Conservation (phyloP, 805 yeast species). For the Komagataella populi region DNA sequence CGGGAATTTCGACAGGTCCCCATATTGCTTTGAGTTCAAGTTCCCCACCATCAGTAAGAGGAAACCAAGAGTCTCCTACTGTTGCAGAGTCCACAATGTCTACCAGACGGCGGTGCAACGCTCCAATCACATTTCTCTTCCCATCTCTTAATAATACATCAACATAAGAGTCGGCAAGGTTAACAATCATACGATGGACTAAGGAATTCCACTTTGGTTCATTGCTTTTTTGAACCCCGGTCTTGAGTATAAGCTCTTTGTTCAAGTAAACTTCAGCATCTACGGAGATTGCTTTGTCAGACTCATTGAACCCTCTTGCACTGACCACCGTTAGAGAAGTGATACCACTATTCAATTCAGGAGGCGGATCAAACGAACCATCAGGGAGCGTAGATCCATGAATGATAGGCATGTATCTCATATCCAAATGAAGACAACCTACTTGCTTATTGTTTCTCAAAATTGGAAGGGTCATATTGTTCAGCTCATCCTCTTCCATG, state of each 20-base stretch:
- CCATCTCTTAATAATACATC: slow-evolving; percentile 55
- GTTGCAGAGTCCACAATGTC: slow-evolving; percentile 68
- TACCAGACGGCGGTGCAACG: slow-evolving; percentile 39
- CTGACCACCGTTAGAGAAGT: slow-evolving; percentile 52
- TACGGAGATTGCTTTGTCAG: slow-evolving; percentile 36
- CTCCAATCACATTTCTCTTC: slow-evolving; percentile 42
- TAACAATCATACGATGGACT: slow-evolving; percentile 46
- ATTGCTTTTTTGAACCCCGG: slow-evolving; percentile 44
- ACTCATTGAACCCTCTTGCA: slow-evolving; percentile 39
- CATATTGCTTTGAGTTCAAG: slow-evolving; percentile 57
- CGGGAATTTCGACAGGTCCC: slow-evolving; percentile 72
- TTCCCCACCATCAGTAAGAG: slow-evolving; percentile 56
- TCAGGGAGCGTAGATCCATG: slow-evolving; percentile 51
- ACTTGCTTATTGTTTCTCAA: slow-evolving; percentile 74
- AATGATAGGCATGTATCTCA: slow-evolving; percentile 66
- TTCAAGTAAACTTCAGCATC: slow-evolving; percentile 63
- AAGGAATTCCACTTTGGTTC: slow-evolving; percentile 58
- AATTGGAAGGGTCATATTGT: slow-evolving; percentile 38
- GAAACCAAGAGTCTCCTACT: slow-evolving; percentile 69
- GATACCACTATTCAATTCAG: slow-evolving; percentile 91
- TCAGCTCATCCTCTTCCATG: slow-evolving; percentile 35
- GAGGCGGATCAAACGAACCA: slow-evolving; percentile 76
- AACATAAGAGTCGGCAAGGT: slow-evolving; percentile 59
- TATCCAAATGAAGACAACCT: slow-evolving; percentile 60
- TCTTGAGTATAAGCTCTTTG: slow-evolving; percentile 41